Percentiles rank a stretch among this genome's conserved stretches.
phyloP scores from a whole-genome alignment of 305 asterid species.

The Rubia tinctorum region DNA sequence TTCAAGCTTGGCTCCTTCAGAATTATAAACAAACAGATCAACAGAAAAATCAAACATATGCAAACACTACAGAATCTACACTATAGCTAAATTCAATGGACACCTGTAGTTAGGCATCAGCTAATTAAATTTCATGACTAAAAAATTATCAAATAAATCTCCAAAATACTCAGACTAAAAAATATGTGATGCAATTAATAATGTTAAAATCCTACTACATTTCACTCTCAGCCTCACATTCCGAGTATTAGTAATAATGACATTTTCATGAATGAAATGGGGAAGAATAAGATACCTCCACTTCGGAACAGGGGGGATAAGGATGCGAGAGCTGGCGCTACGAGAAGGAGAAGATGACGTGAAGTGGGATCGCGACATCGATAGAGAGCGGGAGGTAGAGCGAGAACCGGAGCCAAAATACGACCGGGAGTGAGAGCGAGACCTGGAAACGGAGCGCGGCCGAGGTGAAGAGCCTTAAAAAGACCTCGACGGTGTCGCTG shows the following conservation, averaged over 20 bases:
- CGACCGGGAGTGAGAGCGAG: slow-evolving; percentile 36
- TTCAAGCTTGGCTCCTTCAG: slow-evolving; percentile 74
- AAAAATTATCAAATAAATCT: not conserved
- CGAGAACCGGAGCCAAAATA: slow-evolving; percentile 42
- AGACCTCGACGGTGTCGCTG: slow-evolving; percentile 58
- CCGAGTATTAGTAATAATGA: not conserved
- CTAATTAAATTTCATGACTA: not conserved
- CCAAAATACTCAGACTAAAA: not conserved
- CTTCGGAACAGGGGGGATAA: slow-evolving; percentile 32
- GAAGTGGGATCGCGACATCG: slow-evolving; percentile 55
- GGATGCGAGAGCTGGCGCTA: slow-evolving; percentile 37
- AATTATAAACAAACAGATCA: slow-evolving; percentile 37
- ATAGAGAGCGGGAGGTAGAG: slow-evolving; percentile 43
- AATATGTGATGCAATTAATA: not conserved
- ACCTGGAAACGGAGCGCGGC: slow-evolving; percentile 24
- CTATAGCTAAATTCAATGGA: not conserved
- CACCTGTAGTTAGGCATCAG: not conserved
- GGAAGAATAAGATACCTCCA: slow-evolving; percentile 37
- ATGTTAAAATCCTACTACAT: not conserved
- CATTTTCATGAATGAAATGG: too few species aligned
- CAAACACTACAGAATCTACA: not conserved
- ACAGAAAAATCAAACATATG: not conserved
- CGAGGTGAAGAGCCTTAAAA: slow-evolving; percentile 32
- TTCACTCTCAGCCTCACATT: not conserved
- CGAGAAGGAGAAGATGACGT: slow-evolving; percentile 56